Conservation (phyloP, 2,329 filamentous ascomycete species). For the Fusarium concolor region DNA sequence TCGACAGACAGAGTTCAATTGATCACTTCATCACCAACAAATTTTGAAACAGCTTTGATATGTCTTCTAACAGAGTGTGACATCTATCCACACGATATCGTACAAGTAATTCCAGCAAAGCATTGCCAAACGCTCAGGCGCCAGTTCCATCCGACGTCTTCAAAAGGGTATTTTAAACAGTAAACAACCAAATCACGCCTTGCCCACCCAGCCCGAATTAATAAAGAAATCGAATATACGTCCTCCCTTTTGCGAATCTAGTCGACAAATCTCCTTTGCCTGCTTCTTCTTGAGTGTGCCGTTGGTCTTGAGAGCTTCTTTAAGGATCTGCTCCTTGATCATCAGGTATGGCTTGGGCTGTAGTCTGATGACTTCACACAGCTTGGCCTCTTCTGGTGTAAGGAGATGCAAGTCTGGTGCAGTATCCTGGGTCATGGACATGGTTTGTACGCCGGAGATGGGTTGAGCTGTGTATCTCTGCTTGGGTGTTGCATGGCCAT, state of each 20-base stretch:
- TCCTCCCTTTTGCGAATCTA: conserved; percentile 87
- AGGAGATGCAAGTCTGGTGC: conserved; percentile 87
- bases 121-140: conserved; percentile 30
- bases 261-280: conserved; percentile 83
- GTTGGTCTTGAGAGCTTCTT: conserved; percentile 89
- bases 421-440: conserved; percentile 79
- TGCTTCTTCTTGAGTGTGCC: conserved; percentile 94
- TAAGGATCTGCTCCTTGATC: conserved; percentile 92
- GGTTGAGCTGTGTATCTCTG: conserved; percentile 66
- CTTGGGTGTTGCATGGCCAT: conserved; percentile 54
- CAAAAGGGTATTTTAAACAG: conserved; percentile 43
- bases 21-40: background rate
- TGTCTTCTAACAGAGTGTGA: conserved; percentile 1
- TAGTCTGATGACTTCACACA: conserved; percentile 85
- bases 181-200: conserved; percentile 65
- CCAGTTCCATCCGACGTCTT: conserved; percentile 24
- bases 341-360: conserved; percentile 95
- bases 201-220: conserved; percentile 90
- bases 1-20: background rate
- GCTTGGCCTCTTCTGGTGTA: conserved; percentile 82
- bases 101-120: conserved; percentile 7
- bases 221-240: conserved; percentile 96
- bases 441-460: conserved; percentile 70
- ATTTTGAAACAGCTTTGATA: background rate
- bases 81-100: conserved; percentile 18